Conservation (phyloP, 345 rosid species). For the Populus tremula region DNA sequence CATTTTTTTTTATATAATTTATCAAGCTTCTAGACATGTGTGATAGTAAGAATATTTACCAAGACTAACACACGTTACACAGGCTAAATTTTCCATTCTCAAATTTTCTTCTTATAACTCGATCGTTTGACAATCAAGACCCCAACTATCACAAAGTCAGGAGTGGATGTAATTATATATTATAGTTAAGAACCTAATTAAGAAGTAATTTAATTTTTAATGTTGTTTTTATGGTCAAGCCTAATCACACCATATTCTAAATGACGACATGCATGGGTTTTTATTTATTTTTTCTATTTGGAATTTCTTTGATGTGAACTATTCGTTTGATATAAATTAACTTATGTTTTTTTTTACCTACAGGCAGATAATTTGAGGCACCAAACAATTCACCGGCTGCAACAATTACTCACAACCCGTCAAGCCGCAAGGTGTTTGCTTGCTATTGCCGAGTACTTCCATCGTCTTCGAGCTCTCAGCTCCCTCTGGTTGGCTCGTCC, state of each 20-base stretch:
- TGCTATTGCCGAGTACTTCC: slow-evolving; percentile 80
- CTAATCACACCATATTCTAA: background rate
- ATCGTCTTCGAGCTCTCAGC: slow-evolving; percentile 92
- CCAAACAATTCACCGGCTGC: slow-evolving; percentile 70
- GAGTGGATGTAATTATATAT: slow-evolving; percentile 9
- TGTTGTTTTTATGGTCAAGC: background rate
- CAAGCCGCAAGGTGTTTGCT: slow-evolving; percentile 85
- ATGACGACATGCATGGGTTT: background rate
- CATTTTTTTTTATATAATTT: background rate
- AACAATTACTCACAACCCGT: slow-evolving; percentile 69
- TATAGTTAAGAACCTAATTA: background rate
- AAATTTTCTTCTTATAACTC: slow-evolving; percentile 9
- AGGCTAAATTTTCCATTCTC: background rate
- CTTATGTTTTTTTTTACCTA: slow-evolving; percentile 7
- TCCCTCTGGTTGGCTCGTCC: slow-evolving; percentile 94
- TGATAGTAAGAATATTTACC: slow-evolving; percentile 10
- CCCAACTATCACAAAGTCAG: slow-evolving; percentile 27
- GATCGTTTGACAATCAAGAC: slow-evolving; percentile 23
- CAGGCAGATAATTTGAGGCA: slow-evolving; percentile 97
- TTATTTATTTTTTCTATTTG: background rate
- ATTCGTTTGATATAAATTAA: background rate
- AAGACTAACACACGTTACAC: background rate
- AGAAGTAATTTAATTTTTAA: background rate
- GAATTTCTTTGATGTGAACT: background rate
- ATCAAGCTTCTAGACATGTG: slow-evolving; percentile 30